phyloP scores from a whole-genome alignment of 768 basidiomycete genomes.

The Pleurotus tuoliensis region DNA sequence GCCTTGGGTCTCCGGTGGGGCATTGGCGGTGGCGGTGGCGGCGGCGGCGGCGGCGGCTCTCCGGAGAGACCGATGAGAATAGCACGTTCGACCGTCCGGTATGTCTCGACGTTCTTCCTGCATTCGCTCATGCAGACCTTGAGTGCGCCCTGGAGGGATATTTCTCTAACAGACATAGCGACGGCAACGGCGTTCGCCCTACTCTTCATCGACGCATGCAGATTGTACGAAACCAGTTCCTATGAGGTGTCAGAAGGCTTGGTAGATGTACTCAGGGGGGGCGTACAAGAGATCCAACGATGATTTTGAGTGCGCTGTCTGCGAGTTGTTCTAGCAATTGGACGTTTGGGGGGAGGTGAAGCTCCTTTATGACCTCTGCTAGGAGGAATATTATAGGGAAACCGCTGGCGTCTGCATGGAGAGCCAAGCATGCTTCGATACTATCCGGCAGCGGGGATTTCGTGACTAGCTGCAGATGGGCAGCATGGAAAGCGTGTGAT shows the following conservation, averaged over 20 bases:
- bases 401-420: conserved; percentile 47
- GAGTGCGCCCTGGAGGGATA: conserved; percentile 49
- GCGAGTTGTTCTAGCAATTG: conserved; percentile 16
- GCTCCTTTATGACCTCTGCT: conserved; percentile 48
- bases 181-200: conserved; percentile 46
- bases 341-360: conserved; percentile 27
- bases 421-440: conserved; percentile 42
- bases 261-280: neutral
- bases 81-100: conserved; percentile 24
- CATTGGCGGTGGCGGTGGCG: conserved; percentile 11
- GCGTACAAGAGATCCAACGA: conserved; percentile 50
- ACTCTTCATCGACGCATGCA: conserved; percentile 32
- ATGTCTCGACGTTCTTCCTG: conserved; percentile 31
- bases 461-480: conserved; percentile 26
- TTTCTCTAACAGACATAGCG: conserved; percentile 37
- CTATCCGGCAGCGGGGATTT: conserved; percentile 27
- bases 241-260: conserved; percentile 1
- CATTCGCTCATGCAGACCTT: conserved; percentile 35
- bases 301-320: conserved; percentile 42
- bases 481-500: conserved; percentile 29
- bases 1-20: conserved; percentile 3
- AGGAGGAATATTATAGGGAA: conserved; percentile 46
- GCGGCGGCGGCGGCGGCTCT: neutral
- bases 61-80: conserved; percentile 11
- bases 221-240: conserved; percentile 60